Conservation (phyloP, 2,329 filamentous ascomycete species). For the Xylariaceae sp. region DNA sequence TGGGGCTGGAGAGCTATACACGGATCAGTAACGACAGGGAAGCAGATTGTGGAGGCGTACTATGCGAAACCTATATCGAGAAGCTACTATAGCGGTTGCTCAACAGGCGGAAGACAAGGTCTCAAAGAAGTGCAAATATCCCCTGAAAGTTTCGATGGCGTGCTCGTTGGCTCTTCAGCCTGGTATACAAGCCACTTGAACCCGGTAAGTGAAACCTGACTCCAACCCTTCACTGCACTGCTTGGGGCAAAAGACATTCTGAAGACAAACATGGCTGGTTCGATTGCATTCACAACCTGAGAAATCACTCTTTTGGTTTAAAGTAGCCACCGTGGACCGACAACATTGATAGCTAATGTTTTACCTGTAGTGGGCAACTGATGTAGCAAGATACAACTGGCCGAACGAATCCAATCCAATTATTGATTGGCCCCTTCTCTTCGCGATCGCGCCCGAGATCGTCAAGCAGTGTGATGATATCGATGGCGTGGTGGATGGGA, state of each 20-base stretch:
- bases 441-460: slow-evolving; percentile 35
- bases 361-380: slow-evolving; percentile 32
- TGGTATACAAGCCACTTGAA: slow-evolving; percentile 49
- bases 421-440: slow-evolving; percentile 45
- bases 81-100: slow-evolving; percentile 55
- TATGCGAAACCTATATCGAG: slow-evolving; percentile 41
- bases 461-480: slow-evolving; percentile 47
- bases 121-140: slow-evolving; percentile 49
- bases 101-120: slow-evolving; percentile 56
- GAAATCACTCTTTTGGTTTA: too few relatives aligned
- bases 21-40: slow-evolving; percentile 44
- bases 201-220: slow-evolving; percentile 10
- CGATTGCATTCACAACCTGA: too few relatives aligned
- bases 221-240: background rate
- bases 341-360: background rate
- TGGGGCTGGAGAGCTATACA: slow-evolving; percentile 43
- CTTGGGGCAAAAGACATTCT: background rate
- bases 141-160: slow-evolving; percentile 54
- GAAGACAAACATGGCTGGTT: too few relatives aligned
- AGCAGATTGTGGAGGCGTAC: slow-evolving; percentile 44
- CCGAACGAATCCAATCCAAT: slow-evolving; percentile 41
- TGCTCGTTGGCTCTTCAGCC: slow-evolving; percentile 46
- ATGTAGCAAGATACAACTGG: slow-evolving; percentile 45
- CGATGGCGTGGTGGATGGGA: slow-evolving; percentile 47
- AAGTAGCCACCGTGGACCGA: too few relatives aligned